phyloP scores from a whole-genome alignment of 2,329 filamentous ascomycete species.

The Ophioceras dolichostomum region DNA sequence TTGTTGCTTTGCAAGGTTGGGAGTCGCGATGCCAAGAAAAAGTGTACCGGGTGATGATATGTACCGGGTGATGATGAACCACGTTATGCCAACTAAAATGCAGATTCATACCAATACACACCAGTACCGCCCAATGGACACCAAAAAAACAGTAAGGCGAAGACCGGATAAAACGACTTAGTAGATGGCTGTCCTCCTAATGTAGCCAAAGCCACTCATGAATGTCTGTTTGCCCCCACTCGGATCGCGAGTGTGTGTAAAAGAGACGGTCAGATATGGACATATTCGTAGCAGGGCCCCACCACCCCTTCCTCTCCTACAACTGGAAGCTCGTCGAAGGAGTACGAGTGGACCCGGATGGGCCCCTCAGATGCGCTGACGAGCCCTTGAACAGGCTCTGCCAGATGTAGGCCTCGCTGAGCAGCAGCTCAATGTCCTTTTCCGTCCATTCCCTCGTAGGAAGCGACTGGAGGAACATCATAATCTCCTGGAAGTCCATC shows the following conservation, averaged over 20 bases:
- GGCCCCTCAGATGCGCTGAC: conserved; percentile 68
- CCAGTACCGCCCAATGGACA: too few relatives aligned
- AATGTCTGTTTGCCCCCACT: too few relatives aligned
- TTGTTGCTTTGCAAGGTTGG: too few relatives aligned
- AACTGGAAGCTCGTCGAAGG: conserved; percentile 28
- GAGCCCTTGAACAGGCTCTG: conserved; percentile 94
- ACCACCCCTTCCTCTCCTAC: conserved; percentile 4
- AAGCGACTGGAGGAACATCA: conserved; percentile 97
- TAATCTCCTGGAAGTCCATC: conserved; percentile 97
- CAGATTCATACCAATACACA: too few relatives aligned
- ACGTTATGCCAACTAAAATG: neutral
- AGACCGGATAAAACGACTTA: too few relatives aligned
- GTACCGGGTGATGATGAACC: too few relatives aligned
- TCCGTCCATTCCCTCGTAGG: conserved; percentile 93
- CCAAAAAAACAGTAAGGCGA: too few relatives aligned
- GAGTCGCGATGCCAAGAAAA: too few relatives aligned
- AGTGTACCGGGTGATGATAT: too few relatives aligned
- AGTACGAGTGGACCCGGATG: conserved; percentile 20
- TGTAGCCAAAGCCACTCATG: too few relatives aligned
- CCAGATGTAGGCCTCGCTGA: conserved; percentile 98
- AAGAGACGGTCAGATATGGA: neutral
- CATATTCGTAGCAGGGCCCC: neutral
- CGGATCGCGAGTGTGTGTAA: neutral
- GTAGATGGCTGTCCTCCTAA: too few relatives aligned
- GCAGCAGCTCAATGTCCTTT: conserved; percentile 89